Conservation (phyloP, 2,329 filamentous ascomycete species). For the Clonostachys sp. region DNA sequence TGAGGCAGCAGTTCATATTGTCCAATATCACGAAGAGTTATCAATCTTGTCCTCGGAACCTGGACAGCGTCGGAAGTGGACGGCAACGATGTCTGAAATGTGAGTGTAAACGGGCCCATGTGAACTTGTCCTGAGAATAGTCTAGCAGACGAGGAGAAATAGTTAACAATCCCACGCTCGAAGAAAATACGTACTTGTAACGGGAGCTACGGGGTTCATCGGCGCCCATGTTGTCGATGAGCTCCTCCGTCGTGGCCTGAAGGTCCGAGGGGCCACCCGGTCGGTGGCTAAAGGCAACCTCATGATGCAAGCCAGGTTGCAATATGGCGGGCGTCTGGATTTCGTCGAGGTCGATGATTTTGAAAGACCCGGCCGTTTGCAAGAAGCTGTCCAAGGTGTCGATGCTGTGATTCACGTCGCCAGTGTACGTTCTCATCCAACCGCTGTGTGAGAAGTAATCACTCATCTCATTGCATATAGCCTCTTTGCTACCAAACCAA, state of each 20-base stretch:
- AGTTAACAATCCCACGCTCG: not conserved
- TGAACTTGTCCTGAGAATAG: no score
- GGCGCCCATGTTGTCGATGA: conserved; percentile 46
- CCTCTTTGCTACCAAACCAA: conserved; percentile 34
- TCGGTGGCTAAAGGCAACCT: conserved; percentile 16
- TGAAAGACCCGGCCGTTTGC: conserved; percentile 23
- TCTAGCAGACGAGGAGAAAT: not conserved
- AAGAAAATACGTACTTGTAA: conserved; percentile 35
- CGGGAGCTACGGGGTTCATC: conserved; percentile 62
- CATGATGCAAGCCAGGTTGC: conserved; percentile 26
- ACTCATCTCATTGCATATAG: conserved; percentile 10
- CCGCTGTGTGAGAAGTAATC: not conserved
- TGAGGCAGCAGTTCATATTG: no score
- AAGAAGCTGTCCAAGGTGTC: conserved; percentile 28
- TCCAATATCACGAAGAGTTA: not conserved
- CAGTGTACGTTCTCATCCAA: conserved; percentile 20
- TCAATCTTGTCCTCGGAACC: not conserved
- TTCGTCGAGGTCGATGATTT: conserved; percentile 37
- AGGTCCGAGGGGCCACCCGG: conserved; percentile 20
- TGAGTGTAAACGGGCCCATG: conserved; percentile 33
- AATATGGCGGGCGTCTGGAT: conserved; percentile 26
- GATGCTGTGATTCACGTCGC: conserved; percentile 39
- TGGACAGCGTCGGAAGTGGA: conserved; percentile 52
- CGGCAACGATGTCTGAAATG: conserved; percentile 55
- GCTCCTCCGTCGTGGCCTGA: conserved; percentile 17